These are phyloP conservation scores for Metarhizium humberi DNA, from an alignment of 2,329 filamentous ascomycete genomes.

Conservation along the genomic window DNA sequence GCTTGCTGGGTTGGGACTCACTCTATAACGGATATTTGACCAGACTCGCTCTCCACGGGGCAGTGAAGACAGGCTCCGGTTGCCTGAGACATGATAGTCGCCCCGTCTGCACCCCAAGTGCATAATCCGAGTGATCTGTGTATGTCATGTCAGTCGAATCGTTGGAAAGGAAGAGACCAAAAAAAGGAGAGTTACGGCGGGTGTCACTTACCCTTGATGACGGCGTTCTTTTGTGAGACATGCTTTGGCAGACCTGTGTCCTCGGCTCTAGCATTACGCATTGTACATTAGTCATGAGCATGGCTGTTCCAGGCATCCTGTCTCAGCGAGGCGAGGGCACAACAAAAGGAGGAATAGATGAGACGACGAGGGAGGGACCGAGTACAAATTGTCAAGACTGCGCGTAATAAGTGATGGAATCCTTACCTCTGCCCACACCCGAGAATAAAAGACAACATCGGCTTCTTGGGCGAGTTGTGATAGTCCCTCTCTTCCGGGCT, in stretches of 20 bases:
- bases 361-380: neutral
- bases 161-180: neutral
- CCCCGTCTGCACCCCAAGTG: conserved; percentile 49
- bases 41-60: conserved; percentile 27
- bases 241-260: conserved; percentile 35
- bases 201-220: conserved; percentile 33
- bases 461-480: conserved; percentile 49
- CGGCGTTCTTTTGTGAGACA: conserved; percentile 38
- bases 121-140: conserved; percentile 40
- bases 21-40: conserved; percentile 2
- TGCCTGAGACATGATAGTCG: conserved; percentile 22
- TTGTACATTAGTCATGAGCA: neutral
- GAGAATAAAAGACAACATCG: conserved; percentile 67
- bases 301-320: neutral
- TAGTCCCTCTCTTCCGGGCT: conserved; percentile 53
- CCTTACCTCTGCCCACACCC: conserved; percentile 57
- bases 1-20: conserved; percentile 2
- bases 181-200: conserved; percentile 1
- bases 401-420: neutral
- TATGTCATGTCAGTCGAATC: conserved; percentile 1
- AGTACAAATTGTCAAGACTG: neutral
- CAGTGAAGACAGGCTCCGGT: conserved; percentile 21
- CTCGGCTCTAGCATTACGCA: conserved; percentile 19
- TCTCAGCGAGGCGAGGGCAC: neutral
- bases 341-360: neutral